Percentiles rank a stretch among this genome's conserved stretches.
Evolutionary conservation across 2,329 filamentous ascomycete genomes (phyloP).

Genomic region (Beauveria sp.): DNA sequence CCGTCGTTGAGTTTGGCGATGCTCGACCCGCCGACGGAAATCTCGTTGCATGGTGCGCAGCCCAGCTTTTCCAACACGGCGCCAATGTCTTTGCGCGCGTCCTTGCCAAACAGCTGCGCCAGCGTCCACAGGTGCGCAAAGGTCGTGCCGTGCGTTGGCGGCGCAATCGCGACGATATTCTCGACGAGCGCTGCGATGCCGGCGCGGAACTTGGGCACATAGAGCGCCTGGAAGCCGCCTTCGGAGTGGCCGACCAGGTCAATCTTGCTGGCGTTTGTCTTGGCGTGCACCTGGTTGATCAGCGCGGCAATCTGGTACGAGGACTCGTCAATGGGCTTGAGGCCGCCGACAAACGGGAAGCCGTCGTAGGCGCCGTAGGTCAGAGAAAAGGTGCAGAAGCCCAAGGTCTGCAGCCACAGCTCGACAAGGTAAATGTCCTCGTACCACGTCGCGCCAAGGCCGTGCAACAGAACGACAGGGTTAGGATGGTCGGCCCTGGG

Average conservation of each 20-base stretch:
- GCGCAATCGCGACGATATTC: conserved; percentile 14
- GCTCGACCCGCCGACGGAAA: conserved; percentile 10
- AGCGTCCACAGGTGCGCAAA: conserved; percentile 14
- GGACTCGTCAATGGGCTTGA: conserved; percentile 15
- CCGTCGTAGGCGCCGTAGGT: conserved; percentile 15
- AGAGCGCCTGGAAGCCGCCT: conserved; percentile 17
- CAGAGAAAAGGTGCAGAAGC: conserved; percentile 17
- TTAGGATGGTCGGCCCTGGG: conserved; percentile 12
- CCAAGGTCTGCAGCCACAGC: conserved; percentile 11
- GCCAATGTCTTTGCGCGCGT: not conserved
- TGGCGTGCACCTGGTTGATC: conserved; percentile 12
- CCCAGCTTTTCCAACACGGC: conserved; percentile 12
- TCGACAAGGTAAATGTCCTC: conserved; percentile 16
- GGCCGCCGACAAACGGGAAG: conserved; percentile 16
- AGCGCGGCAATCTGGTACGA: conserved; percentile 15
- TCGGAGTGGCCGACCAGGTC: conserved; percentile 19
- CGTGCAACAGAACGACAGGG: conserved; percentile 18
- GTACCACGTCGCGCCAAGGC: conserved; percentile 15
- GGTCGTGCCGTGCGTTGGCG: conserved; percentile 18
- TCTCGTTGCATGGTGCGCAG: conserved; percentile 15
- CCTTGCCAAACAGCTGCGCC: not conserved
- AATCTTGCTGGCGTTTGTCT: conserved; percentile 16
- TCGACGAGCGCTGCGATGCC: conserved; percentile 13
- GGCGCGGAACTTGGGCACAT: conserved; percentile 15
- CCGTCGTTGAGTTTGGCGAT: conserved; percentile 13